These are phyloP conservation scores for Sphagnum contortum DNA, from an alignment of 225 moss, liverwort and hornwort species.

Conservation along the genomic window DNA sequence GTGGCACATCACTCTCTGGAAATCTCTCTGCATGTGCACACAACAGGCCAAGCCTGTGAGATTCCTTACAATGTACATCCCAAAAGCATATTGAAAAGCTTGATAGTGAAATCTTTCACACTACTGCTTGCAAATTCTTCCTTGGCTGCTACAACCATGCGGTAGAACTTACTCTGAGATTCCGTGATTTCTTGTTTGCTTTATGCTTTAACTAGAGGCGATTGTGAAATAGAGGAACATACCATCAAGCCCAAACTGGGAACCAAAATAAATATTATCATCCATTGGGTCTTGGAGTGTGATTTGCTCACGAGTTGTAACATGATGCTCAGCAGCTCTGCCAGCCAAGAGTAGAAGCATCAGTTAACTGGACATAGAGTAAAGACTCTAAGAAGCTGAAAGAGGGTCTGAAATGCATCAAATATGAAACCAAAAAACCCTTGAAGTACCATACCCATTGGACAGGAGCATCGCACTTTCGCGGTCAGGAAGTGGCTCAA, in stretches of 20 bases:
- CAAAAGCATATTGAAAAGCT: too few relatives aligned
- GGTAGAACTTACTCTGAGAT: too few relatives aligned
- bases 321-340: constrained; percentile 87
- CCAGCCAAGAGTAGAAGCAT: neutral
- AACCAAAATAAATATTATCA: constrained; percentile 67
- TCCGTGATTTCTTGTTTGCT: too few relatives aligned
- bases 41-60: neutral
- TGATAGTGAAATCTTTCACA: too few relatives aligned
- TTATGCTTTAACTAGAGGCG: too few relatives aligned
- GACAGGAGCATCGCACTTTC: constrained; percentile 72
- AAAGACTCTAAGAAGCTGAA: too few relatives aligned
- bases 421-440: too few relatives aligned
- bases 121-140: too few relatives aligned
- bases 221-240: constrained; percentile 1
- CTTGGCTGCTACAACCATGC: too few relatives aligned
- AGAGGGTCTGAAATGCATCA: neutral
- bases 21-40: constrained; percentile 68
- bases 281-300: constrained; percentile 83
- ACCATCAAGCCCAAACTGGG: constrained; percentile 94
- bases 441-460: constrained; percentile 51
- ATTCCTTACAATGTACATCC: too few relatives aligned
- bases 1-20: constrained; percentile 72
- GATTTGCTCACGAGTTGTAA: constrained; percentile 93
- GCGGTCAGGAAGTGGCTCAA: constrained; percentile 85
- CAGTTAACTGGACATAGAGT: constrained; percentile 3